Percentiles rank a stretch among this genome's conserved stretches.
Conservation (phyloP, 148 eudicot genomes). For the Talinum fruticosum region DNA sequence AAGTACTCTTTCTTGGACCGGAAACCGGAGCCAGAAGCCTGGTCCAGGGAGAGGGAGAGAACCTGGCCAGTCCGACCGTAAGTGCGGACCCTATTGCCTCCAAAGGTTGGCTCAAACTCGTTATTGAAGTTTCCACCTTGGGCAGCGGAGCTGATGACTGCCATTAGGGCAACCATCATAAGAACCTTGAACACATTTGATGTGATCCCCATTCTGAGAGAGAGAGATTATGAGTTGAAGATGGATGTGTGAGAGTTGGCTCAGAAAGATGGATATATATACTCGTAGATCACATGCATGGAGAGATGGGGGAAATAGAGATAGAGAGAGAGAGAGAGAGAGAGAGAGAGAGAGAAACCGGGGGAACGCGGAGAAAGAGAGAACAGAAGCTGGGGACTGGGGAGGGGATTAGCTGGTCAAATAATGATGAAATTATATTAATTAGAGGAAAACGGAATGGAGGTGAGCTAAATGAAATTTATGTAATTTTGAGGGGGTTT, state of each 20-base stretch:
- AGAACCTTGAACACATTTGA: neutral
- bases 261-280: slow-evolving; percentile 13
- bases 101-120: slow-evolving; percentile 45
- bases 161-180: slow-evolving; percentile 17
- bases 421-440: neutral
- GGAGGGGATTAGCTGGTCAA: slow-evolving; percentile 21
- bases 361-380: slow-evolving; percentile 18
- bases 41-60: slow-evolving; percentile 42
- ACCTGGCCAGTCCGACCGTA: slow-evolving; percentile 27
- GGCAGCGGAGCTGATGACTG: slow-evolving; percentile 21
- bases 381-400: neutral
- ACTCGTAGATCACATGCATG: neutral
- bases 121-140: slow-evolving; percentile 34
- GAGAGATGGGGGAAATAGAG: too few relatives aligned
- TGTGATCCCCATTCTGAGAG: slow-evolving; percentile 9
- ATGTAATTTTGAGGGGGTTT: too few relatives aligned
- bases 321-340: too few relatives aligned
- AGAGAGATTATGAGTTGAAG: neutral
- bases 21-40: slow-evolving; percentile 44
- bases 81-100: slow-evolving; percentile 33
- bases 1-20: slow-evolving; percentile 40
- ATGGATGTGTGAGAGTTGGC: neutral
- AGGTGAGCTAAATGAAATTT: too few relatives aligned
- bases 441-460: too few relatives aligned
- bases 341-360: too few relatives aligned